Evolutionary conservation across 441 rosid species (phyloP).

Genomic region (Biscutella laevigata): DNA sequence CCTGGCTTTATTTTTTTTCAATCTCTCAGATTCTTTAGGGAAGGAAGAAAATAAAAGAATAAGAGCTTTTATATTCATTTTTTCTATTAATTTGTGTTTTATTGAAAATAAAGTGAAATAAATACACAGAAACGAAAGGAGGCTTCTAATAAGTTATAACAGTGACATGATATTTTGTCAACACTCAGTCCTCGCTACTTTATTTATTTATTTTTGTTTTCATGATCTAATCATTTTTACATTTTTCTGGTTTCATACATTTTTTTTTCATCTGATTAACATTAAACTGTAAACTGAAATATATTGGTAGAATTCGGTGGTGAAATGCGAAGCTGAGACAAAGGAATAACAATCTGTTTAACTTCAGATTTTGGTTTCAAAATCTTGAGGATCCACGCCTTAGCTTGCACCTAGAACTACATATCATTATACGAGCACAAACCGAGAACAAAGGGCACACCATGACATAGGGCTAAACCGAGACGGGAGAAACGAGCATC

Average conservation of each 20-base stretch:
- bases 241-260: not conserved
- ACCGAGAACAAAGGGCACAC: too few species aligned
- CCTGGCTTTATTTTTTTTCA: slow-evolving; percentile 6
- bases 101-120: not conserved
- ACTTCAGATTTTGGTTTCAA: too few species aligned
- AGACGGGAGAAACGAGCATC: too few species aligned
- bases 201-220: not conserved
- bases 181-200: slow-evolving; percentile 1
- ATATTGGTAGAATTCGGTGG: too few species aligned
- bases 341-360: too few species aligned
- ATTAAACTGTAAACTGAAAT: too few species aligned
- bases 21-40: slow-evolving; percentile 21
- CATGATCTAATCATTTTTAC: slow-evolving; percentile 11
- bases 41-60: slow-evolving; percentile 16
- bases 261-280: too few species aligned
- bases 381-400: too few species aligned
- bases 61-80: slow-evolving; percentile 6
- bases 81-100: slow-evolving; percentile 8
- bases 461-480: too few species aligned
- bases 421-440: too few species aligned
- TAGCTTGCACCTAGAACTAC: too few species aligned
- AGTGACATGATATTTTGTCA: slow-evolving; percentile 20
- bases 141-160: slow-evolving; percentile 10
- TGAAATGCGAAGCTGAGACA: too few species aligned
- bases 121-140: not conserved